Evolutionary conservation across 768 basidiomycete genomes (phyloP), one percentile per base, ranked within the genome.

Genomic region (Rhodotorula kratochvilovae): DNA sequence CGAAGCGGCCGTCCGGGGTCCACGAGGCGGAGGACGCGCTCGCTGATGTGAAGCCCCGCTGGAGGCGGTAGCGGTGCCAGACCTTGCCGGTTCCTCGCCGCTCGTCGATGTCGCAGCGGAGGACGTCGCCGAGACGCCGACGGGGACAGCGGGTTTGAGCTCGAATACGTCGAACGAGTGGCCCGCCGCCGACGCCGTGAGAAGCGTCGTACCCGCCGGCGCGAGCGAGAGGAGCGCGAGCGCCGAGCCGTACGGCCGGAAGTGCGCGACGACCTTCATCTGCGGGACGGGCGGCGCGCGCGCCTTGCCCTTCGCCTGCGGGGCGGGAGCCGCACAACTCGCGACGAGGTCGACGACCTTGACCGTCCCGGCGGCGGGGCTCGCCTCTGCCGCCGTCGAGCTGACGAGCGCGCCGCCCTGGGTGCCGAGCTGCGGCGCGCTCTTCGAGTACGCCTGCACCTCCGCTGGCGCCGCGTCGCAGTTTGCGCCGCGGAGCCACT

Each of bases 91-190:
- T 50, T 21, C 51, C n/a, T 10, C 35, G 63, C n/a, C 5, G 39
- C 12, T 54, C 35, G 63, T 19, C 8, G 63, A 48, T 15, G 64
- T 33, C 7, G 60, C 46, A 16, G 61, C 56, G 19, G 39, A 51
- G 17, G n/a, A 48, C 5, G 61, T 62, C 13, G 65, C 57, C 0
- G 29, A 31, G 4, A 25, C 23, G 23, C 70, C 72, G 46, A 71
- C 62, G 7, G 45, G 19, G 2, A 68, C 61, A 46, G 59, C 15
- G 2, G 77, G 75, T 59, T 71, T 70, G 36, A 77, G 59, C 58
- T 77, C 77, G 45, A 77, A 77, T 27, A 77, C 61, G 64, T 77
- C 72, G 65, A 76, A 77, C 23, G 55, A 42, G 36, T 77, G 75
- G 0, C 63, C 70, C 10, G 72, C 42, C 16, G 63, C 55, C 2